A percentile compares a stretch with the other conserved stretches of the same genome.
Evolutionary conservation across 78 protist species (phyloP).

Genomic region (Speleostelium caveatum): DNA sequence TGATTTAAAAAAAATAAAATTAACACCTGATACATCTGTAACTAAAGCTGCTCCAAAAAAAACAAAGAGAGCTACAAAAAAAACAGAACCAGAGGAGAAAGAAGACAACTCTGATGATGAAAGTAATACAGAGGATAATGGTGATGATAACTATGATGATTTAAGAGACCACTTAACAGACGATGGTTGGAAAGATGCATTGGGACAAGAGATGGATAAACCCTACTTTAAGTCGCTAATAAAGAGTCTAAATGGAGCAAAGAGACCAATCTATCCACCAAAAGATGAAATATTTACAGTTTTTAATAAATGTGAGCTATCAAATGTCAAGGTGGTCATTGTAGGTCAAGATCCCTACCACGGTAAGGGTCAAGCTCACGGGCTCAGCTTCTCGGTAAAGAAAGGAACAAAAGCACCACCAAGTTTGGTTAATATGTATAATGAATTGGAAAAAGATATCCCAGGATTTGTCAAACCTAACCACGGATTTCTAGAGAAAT

Average conservation of each 20-base stretch:
- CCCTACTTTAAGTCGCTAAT: constrained; percentile 42
- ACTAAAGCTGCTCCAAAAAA: not conserved
- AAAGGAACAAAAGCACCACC: constrained; percentile 83
- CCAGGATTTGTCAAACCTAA: constrained; percentile 40
- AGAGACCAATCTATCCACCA: constrained; percentile 78
- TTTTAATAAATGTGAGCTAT: constrained; percentile 72
- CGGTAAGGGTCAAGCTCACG: constrained; percentile 86
- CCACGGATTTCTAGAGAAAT: constrained; percentile 71
- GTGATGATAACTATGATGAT: not conserved
- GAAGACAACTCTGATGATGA: not conserved
- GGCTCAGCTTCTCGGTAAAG: constrained; percentile 84
- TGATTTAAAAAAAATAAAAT: too few relatives aligned
- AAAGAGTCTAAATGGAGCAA: not conserved
- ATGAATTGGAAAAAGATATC: constrained; percentile 68
- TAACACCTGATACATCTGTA: too few relatives aligned
- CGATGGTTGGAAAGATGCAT: constrained; percentile 15
- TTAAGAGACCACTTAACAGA: not conserved
- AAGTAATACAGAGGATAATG: not conserved
- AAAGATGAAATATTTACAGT: constrained; percentile 62
- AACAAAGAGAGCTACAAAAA: not conserved
- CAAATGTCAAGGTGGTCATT: constrained; percentile 82
- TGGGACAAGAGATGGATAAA: constrained; percentile 11
- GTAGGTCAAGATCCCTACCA: constrained; percentile 93
- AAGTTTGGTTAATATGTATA: constrained; percentile 74
- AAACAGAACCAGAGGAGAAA: not conserved